Base-by-base conservation (phyloP, 2,329 filamentous ascomycete genomes). In the Cladobotryum protrusum region DNA sequence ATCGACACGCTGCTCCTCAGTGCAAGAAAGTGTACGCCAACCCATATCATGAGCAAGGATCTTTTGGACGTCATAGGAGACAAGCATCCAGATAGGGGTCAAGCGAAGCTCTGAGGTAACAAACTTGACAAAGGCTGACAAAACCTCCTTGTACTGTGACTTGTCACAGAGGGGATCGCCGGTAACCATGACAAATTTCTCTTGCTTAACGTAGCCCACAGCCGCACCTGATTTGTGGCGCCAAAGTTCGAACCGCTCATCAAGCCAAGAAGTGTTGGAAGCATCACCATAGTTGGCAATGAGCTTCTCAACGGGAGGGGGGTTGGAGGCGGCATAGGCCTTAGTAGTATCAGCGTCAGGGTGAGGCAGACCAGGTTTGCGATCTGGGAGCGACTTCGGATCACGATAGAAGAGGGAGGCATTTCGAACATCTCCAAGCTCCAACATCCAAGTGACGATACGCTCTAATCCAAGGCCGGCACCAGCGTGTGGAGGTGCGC, bases 261-360 rank as follows among this genome's bases (percentile, higher is more conserved):
- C 91, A 7, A 93, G 79, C 89, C 90, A 96, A 0, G 89, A 93
- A 0, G 91, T 96, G 62, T 95, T 95, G 44, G 89, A 90, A 2
- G 91, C 89, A 67, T 96, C 91, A 54, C 91, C 91, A 59, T 96
- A 96, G 67, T 96, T 96, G 63, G 89, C 89, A 65, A 96, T 90
- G 39, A 96, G 82, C 63, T 95, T 86, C 64, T 91, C 88, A 5
- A 96, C 66, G 0, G 88, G 77, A 46, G 90, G 90, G 48, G 86
- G 73, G 45, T 83, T 75, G 62, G 72, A 75, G 50, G 69, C 75
- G 57, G 68, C 57, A 11, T 68, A 68, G 43, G 65, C 63, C 57
- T 72, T 70, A 12, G 70, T 78, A 0, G 91, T 96, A 63, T 90
- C 90, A 6, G 90, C 87, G 57, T 95, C 88, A 3, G 89, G 89